These are phyloP conservation scores for Saturnispora serradocipensis DNA, from an alignment of 805 yeast species.

Conservation along the genomic window DNA sequence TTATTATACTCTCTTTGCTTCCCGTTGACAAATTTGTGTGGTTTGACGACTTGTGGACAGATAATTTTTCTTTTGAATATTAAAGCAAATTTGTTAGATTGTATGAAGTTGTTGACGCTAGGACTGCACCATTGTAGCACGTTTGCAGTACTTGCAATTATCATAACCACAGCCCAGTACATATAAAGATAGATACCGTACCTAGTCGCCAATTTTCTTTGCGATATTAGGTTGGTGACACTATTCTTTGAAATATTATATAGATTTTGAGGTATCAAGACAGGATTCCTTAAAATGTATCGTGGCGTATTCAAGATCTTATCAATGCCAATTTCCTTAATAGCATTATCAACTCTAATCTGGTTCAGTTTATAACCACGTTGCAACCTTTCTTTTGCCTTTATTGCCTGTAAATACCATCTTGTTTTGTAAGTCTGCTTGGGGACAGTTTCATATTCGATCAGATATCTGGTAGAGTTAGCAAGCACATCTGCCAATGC, in stretches of 20 bases:
- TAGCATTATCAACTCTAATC: slow-evolving; percentile 2
- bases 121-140: slow-evolving; percentile 31
- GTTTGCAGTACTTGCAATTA: slow-evolving; percentile 22
- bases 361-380: neutral
- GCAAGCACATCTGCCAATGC: slow-evolving; percentile 23
- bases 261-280: slow-evolving; percentile 17
- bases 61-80: slow-evolving; percentile 28
- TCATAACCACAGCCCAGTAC: slow-evolving; percentile 27
- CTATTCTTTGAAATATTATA: slow-evolving; percentile 23
- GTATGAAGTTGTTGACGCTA: slow-evolving; percentile 16
- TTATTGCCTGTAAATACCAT: slow-evolving; percentile 9
- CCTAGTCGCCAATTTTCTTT: slow-evolving; percentile 24
- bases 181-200: slow-evolving; percentile 23
- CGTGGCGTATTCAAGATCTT: slow-evolving; percentile 4
- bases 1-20: neutral
- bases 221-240: slow-evolving; percentile 21
- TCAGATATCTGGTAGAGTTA: slow-evolving; percentile 21
- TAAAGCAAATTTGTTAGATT: slow-evolving; percentile 16
- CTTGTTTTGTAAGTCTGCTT: slow-evolving; percentile 8
- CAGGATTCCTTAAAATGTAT: slow-evolving; percentile 21
- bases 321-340: slow-evolving; percentile 8
- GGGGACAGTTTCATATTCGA: slow-evolving; percentile 12
- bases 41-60: slow-evolving; percentile 25
- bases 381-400: slow-evolving; percentile 1
- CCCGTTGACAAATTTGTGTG: slow-evolving; percentile 6